phyloP scores from a whole-genome alignment of 768 basidiomycete genomes.

The Suillus subluteus region DNA sequence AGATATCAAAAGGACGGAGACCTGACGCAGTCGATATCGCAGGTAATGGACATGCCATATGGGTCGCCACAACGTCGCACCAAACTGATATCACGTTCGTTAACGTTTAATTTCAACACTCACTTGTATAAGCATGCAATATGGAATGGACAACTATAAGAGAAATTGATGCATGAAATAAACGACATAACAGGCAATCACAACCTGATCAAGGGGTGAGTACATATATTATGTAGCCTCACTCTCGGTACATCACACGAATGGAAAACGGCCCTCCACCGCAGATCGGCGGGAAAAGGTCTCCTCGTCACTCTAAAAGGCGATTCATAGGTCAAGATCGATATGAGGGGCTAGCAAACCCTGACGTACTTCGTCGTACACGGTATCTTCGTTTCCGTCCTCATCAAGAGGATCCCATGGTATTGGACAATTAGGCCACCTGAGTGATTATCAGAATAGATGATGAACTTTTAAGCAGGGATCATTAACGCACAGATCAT shows the following conservation, averaged over 20 bases:
- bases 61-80: no score
- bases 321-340: background rate
- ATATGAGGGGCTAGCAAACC: background rate
- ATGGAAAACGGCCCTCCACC: background rate
- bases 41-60: no score
- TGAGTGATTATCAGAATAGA: slow-evolving; percentile 4
- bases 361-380: slow-evolving; percentile 7
- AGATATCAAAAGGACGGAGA: background rate
- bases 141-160: background rate
- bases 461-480: background rate
- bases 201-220: background rate
- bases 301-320: background rate
- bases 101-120: no score
- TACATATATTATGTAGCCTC: background rate
- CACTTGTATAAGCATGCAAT: background rate
- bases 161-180: background rate
- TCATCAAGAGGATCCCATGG: slow-evolving; percentile 32
- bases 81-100: no score
- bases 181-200: background rate
- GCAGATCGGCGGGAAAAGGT: background rate
- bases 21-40: background rate
- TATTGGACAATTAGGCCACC: slow-evolving; percentile 21
- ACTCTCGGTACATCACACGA: background rate
- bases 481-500: slow-evolving; percentile 20
- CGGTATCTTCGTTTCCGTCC: slow-evolving; percentile 26